A percentile compares a stretch with the other conserved stretches of the same genome.
These are phyloP conservation scores for Pueraria montana DNA, from an alignment of 306 rosid species.

Conservation along the genomic window DNA sequence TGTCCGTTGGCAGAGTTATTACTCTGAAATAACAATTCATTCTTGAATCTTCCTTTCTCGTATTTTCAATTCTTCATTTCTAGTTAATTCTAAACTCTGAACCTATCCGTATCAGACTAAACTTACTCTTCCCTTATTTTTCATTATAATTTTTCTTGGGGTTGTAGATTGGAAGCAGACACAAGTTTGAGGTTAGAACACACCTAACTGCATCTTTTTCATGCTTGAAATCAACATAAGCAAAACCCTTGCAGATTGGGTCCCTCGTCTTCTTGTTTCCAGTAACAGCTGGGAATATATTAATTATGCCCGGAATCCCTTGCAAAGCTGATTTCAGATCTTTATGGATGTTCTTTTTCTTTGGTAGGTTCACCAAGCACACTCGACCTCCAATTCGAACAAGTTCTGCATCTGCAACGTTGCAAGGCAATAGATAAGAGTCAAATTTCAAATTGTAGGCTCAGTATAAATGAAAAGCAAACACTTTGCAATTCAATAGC, in stretches of 20 bases:
- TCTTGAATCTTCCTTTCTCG: background rate
- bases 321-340: slow-evolving; percentile 78
- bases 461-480: slow-evolving; percentile 37
- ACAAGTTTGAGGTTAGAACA: slow-evolving; percentile 33
- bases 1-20: background rate
- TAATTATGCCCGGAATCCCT: slow-evolving; percentile 69
- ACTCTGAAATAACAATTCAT: background rate
- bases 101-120: background rate
- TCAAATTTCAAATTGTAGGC: slow-evolving; percentile 32
- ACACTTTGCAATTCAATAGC: slow-evolving; percentile 12
- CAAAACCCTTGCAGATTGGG: slow-evolving; percentile 92
- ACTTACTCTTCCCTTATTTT: slow-evolving; percentile 8
- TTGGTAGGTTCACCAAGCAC: slow-evolving; percentile 77
- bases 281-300: slow-evolving; percentile 70
- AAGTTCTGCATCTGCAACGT: slow-evolving; percentile 60
- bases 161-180: slow-evolving; percentile 6
- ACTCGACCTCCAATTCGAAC: slow-evolving; percentile 65
- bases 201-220: slow-evolving; percentile 80
- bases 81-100: background rate
- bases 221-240: slow-evolving; percentile 78
- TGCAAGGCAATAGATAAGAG: slow-evolving; percentile 27
- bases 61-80: background rate
- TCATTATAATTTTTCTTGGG: slow-evolving; percentile 9
- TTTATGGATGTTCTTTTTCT: slow-evolving; percentile 79
- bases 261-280: slow-evolving; percentile 97